Evolutionary conservation across 1,284 basidiomycete genomes (phyloP).

Genomic region (Marasmius fiardii): DNA sequence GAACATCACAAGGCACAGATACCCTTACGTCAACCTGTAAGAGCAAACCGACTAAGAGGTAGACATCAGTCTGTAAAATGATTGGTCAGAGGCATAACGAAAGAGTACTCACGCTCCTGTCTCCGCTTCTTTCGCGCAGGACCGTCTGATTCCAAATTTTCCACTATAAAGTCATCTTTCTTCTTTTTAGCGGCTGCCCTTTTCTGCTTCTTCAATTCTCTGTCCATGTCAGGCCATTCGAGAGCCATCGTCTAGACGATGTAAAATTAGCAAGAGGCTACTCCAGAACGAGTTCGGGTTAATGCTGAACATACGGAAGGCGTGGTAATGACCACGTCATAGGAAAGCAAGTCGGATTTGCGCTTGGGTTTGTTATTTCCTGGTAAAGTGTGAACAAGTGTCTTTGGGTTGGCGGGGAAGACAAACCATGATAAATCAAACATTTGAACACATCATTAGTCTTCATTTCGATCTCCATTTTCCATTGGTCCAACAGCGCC

Average conservation of each 20-base stretch:
- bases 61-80: neutral
- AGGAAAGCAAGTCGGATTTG: constrained; percentile 40
- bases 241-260: constrained; percentile 44
- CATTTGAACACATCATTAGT: constrained; percentile 41
- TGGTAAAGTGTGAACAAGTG: constrained; percentile 12
- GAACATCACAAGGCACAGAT: constrained; percentile 2
- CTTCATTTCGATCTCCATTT: constrained; percentile 54
- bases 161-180: constrained; percentile 37
- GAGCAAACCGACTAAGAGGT: constrained; percentile 36
- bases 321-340: constrained; percentile 59
- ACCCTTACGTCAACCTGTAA: constrained; percentile 42
- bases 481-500: constrained; percentile 57
- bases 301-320: constrained; percentile 35
- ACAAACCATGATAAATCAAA: constrained; percentile 54
- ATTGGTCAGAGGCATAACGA: neutral
- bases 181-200: constrained; percentile 32
- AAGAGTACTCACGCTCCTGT: constrained; percentile 25
- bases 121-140: constrained; percentile 28
- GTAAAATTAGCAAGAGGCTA: neutral
- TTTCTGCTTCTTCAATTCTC: constrained; percentile 37
- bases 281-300: neutral
- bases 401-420: too few relatives aligned
- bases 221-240: constrained; percentile 56
- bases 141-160: constrained; percentile 29
- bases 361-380: constrained; percentile 40